These are phyloP conservation scores for Neonectria hederae DNA, from an alignment of 2,329 filamentous ascomycete species.

Conservation along the genomic window DNA sequence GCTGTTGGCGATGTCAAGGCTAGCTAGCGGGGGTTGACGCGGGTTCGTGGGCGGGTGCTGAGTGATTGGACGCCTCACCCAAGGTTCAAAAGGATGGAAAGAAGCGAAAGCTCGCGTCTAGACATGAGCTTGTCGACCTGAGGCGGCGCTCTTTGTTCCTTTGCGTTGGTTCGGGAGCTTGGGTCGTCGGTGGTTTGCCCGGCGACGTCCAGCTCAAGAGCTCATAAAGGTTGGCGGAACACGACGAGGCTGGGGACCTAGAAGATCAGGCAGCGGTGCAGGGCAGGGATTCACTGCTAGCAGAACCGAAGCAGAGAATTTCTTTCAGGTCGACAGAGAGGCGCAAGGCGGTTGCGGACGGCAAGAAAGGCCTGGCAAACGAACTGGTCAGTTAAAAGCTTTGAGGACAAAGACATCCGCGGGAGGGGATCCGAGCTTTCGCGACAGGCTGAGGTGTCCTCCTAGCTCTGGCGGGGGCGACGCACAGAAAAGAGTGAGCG, in stretches of 20 bases:
- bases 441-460: slow-evolving; percentile 40
- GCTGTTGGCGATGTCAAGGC: slow-evolving; percentile 6
- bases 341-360: slow-evolving; percentile 34
- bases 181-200: slow-evolving; percentile 23
- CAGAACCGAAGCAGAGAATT: slow-evolving; percentile 13
- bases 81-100: slow-evolving; percentile 46
- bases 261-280: slow-evolving; percentile 11
- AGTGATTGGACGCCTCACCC: slow-evolving; percentile 42
- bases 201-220: slow-evolving; percentile 41
- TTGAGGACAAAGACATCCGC: slow-evolving; percentile 37
- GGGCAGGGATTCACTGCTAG: slow-evolving; percentile 29
- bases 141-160: slow-evolving; percentile 34
- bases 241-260: slow-evolving; percentile 19
- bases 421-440: slow-evolving; percentile 43
- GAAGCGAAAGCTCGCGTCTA: slow-evolving; percentile 49
- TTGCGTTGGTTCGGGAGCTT: slow-evolving; percentile 25
- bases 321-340: slow-evolving; percentile 20
- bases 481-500: slow-evolving; percentile 49
- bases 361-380: slow-evolving; percentile 39
- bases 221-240: slow-evolving; percentile 39
- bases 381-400: slow-evolving; percentile 43
- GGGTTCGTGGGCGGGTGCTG: slow-evolving; percentile 23
- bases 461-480: slow-evolving; percentile 26
- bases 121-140: slow-evolving; percentile 48
- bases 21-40: slow-evolving; percentile 22